Evolutionary conservation across 139 green algal species (phyloP), one percentile per base, ranked within the genome.

Genomic region (Closterium sp.): DNA sequence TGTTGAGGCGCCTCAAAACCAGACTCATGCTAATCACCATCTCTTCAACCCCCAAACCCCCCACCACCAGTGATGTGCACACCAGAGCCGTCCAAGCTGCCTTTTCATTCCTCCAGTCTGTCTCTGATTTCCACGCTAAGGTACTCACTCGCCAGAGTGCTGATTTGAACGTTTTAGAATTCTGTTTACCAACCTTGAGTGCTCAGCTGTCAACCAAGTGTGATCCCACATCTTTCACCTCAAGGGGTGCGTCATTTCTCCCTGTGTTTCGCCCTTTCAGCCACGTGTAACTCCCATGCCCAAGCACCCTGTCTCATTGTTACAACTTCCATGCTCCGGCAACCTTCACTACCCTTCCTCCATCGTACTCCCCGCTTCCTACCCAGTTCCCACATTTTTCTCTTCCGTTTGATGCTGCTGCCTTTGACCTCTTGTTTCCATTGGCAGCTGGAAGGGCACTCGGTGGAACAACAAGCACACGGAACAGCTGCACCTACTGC

Each of bases 21-120:
- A n/a, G n/a, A n/a, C n/a, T n/a, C n/a, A n/a, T n/a, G n/a, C n/a
- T n/a, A n/a, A n/a, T 7, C 85, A 42, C 85, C 30, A 88, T 88
- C 85, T 7, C 85, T 13, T 7, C 30, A 88, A 30, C 31, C 86
- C 86, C 17, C 38, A 50, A 50, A 13, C 38, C 38, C 13, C 90
- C 62, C 62, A 11, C 17, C 17, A 27, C 19, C 62, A 92, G 94
- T 29, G 97, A 98, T 86, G 97, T 97, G 87, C 91, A 92, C 30
- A 24, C 90, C 42, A 42, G 88, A 24, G 50, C 89, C 21, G 95
- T 98, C 50, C 86, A 87, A 31, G 96, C 95, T 85, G 9, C 96
- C 31, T 89, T 95, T 31, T 70, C 90, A n/a, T 96, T 96, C 31
- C 17, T 95, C 22, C 42, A 86, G 28, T n/a, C 87, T 17, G 87